phyloP scores from a whole-genome alignment of 2,329 filamentous ascomycete species.

The Botrytis squamosa region DNA sequence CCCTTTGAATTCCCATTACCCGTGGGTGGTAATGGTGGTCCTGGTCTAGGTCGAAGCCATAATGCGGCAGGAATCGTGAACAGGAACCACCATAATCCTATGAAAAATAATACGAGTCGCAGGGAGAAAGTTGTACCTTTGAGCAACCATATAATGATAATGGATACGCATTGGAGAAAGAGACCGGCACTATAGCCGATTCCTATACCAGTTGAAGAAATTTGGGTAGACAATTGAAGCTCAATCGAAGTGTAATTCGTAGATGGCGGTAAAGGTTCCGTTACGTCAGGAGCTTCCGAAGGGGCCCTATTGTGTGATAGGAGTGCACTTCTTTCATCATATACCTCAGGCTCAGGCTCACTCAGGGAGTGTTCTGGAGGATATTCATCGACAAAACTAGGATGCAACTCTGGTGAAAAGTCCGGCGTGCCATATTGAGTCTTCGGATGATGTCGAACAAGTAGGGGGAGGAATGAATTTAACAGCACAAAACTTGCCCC shows the following conservation, averaged over 20 bases:
- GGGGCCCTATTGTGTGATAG: constrained; percentile 34
- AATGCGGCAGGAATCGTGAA: constrained; percentile 87
- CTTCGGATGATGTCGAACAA: constrained; percentile 76
- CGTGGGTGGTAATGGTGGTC: constrained; percentile 66
- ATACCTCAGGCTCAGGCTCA: constrained; percentile 28
- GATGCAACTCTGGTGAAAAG: constrained; percentile 31
- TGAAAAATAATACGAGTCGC: constrained; percentile 79
- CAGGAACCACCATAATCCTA: constrained; percentile 88
- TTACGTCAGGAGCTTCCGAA: constrained; percentile 23
- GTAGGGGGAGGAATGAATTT: constrained; percentile 89
- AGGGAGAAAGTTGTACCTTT: constrained; percentile 81
- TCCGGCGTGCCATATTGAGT: constrained; percentile 35
- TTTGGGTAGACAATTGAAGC: constrained; percentile 79
- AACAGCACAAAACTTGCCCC: constrained; percentile 92
- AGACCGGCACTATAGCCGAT: constrained; percentile 90
- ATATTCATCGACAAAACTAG: constrained; percentile 27
- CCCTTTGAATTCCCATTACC: constrained; percentile 26
- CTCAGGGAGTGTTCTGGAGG: constrained; percentile 24
- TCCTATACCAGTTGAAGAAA: constrained; percentile 89
- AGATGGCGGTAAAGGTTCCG: constrained; percentile 41
- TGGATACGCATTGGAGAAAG: constrained; percentile 77
- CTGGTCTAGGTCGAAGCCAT: constrained; percentile 85
- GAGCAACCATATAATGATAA: constrained; percentile 71
- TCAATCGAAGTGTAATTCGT: constrained; percentile 60
- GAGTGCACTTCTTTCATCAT: constrained; percentile 50